Evolutionary conservation across 169 alveolate species (phyloP).

Genomic region (Toxoplasma gondii): DNA sequence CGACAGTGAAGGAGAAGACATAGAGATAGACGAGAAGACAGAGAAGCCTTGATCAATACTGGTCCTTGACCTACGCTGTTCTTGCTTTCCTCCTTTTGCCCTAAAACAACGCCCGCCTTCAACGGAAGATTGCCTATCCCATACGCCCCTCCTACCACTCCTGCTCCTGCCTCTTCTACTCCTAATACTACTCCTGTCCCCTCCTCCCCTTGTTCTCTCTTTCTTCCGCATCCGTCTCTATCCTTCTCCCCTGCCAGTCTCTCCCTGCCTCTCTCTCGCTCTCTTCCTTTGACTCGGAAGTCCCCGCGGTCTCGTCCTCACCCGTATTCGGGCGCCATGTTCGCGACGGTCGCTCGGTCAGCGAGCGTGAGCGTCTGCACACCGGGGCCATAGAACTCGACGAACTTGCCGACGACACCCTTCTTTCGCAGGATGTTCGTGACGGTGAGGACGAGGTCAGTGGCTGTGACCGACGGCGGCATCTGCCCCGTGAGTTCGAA

Average conservation of each 20-base stretch:
- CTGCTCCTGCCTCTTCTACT: no score
- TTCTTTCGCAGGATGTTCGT: slow-evolving; percentile 89
- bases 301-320: neutral
- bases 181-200: no score
- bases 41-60: no score
- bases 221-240: neutral
- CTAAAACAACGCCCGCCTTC: neutral
- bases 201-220: no score
- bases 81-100: no score
- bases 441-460: slow-evolving; percentile 93
- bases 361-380: slow-evolving; percentile 87
- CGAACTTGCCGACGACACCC: slow-evolving; percentile 97
- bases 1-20: no score
- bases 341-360: slow-evolving; percentile 96
- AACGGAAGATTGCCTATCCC: neutral
- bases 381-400: slow-evolving; percentile 96
- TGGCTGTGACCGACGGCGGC: slow-evolving; percentile 87
- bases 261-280: neutral
- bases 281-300: neutral
- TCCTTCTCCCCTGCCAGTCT: neutral
- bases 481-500: slow-evolving; percentile 93
- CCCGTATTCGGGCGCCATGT: slow-evolving; percentile 98
- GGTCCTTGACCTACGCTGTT: neutral
- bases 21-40: no score
- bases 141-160: no score